phyloP scores from a whole-genome alignment of 2,329 filamentous ascomycete species.

The Elsinoe ampelina region DNA sequence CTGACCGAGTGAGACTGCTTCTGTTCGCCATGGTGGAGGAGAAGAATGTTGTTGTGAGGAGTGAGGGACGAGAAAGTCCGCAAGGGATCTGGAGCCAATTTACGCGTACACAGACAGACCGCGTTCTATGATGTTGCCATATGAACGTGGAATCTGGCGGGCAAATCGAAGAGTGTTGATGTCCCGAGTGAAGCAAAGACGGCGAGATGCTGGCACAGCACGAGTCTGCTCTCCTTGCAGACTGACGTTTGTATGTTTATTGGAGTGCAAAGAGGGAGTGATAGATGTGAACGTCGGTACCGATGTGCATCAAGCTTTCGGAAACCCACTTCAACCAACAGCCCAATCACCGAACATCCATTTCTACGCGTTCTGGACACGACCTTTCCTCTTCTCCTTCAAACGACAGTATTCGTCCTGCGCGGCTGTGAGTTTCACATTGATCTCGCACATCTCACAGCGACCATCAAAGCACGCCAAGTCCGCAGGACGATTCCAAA shows the following conservation, averaged over 20 bases:
- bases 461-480: no score
- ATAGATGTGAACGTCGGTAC: neutral
- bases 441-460: no score
- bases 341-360: slow-evolving; percentile 5
- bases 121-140: slow-evolving; percentile 10
- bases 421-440: no score
- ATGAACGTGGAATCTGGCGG: slow-evolving; percentile 5
- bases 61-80: neutral
- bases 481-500: no score
- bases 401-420: no score
- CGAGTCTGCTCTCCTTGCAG: neutral
- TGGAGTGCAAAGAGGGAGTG: neutral
- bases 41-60: neutral
- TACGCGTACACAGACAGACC: slow-evolving; percentile 11
- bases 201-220: neutral
- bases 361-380: neutral
- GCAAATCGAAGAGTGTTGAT: neutral
- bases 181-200: neutral
- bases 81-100: neutral
- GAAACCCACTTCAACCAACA: neutral
- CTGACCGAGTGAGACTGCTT: slow-evolving; percentile 21
- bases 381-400: neutral
- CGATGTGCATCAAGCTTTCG: slow-evolving; percentile 3
- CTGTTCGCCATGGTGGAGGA: neutral
- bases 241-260: neutral